Base-by-base conservation (phyloP, 371 early-diverging fungal species). In the Basidiobolus meristosporus region DNA sequence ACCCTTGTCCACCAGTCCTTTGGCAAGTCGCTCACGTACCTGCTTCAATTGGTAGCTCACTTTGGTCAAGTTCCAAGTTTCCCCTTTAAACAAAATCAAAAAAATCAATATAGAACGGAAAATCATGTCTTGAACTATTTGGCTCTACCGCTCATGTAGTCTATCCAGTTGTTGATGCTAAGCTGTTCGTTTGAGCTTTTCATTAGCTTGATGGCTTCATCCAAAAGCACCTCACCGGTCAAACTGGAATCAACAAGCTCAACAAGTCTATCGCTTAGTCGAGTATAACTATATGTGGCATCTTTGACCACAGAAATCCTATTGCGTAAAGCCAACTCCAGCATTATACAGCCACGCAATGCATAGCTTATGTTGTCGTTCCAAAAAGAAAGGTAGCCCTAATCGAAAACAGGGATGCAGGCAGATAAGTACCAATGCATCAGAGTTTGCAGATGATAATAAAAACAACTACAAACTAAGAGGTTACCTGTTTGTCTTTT, bases 1-100 rank as follows among this genome's bases (percentile, higher is more conserved):
- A n/a, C 96, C 96, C 59, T 95, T 95, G 58, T 95, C 96, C 1
- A 95, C 96, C 26, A 95, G 62, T 6, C 92, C 93, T 59, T 95
- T 95, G 34, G 91, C 89, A 41, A 95, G 65, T 20, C 96, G 70
- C 52, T 95, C 96, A 22, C 96, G 78, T 12, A 95, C 96, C 64
- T 93, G 93, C 53, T 92, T 91, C 21, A 95, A 65, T 57, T 95
- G 96, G 62, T 90, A 93, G 41, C 85, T 83, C 48, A 91, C 81
- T 55, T 89, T 92, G 66, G 81, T 72, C 6, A 91, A 69, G 63
- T 91, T 93, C 96, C 96, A 95, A 10, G 96, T 95, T 63, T 95
- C 96, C 39, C 96, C 90, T 87, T 44, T n/a, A n/a, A n/a, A n/a
- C 0, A 38, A 29, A n/a, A n/a, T n/a, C n/a, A n/a, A n/a, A 10